These are phyloP conservation scores for Penicillium coprophilum DNA, from an alignment of 495 filamentous ascomycete genomes.

Conservation along the genomic window DNA sequence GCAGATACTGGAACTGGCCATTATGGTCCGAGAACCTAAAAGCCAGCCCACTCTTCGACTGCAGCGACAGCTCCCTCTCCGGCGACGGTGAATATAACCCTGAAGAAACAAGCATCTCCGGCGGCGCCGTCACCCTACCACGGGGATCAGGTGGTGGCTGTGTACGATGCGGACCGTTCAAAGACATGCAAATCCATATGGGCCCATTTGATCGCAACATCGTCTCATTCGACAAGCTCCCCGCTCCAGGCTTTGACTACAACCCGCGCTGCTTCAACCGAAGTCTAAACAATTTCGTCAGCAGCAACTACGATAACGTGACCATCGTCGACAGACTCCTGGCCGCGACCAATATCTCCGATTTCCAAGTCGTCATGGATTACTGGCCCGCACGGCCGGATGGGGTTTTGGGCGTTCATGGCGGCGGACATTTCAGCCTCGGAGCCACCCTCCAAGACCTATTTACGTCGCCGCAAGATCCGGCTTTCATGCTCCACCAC, in stretches of 20 bases:
- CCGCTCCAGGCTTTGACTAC: constrained; percentile 35
- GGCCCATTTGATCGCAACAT: constrained; percentile 45
- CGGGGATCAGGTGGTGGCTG: constrained; percentile 64
- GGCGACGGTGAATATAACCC: constrained; percentile 49
- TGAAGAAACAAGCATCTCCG: constrained; percentile 24
- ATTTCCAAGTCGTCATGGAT: constrained; percentile 29
- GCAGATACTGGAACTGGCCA: constrained; percentile 56
- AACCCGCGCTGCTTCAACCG: constrained; percentile 65
- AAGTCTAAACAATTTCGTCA: constrained; percentile 51
- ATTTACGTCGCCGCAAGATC: constrained; percentile 45
- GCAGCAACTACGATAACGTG: constrained; percentile 23
- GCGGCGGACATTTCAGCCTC: constrained; percentile 31
- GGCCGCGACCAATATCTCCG: constrained; percentile 14
- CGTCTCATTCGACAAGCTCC: constrained; percentile 20
- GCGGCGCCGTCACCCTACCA: constrained; percentile 27
- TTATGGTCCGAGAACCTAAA: constrained; percentile 35
- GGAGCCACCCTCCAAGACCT: constrained; percentile 31
- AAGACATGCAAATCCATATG: constrained; percentile 44
- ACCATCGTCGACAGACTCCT: constrained; percentile 19
- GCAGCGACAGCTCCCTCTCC: constrained; percentile 40
- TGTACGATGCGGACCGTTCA: constrained; percentile 59
- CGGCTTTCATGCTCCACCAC: constrained; percentile 59
- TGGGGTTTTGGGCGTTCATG: constrained; percentile 26
- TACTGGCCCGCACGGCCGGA: constrained; percentile 20
- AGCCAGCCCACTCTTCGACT: constrained; percentile 48